These are phyloP conservation scores for Penicillium canariense DNA, from an alignment of 495 filamentous ascomycete species.

Conservation along the genomic window DNA sequence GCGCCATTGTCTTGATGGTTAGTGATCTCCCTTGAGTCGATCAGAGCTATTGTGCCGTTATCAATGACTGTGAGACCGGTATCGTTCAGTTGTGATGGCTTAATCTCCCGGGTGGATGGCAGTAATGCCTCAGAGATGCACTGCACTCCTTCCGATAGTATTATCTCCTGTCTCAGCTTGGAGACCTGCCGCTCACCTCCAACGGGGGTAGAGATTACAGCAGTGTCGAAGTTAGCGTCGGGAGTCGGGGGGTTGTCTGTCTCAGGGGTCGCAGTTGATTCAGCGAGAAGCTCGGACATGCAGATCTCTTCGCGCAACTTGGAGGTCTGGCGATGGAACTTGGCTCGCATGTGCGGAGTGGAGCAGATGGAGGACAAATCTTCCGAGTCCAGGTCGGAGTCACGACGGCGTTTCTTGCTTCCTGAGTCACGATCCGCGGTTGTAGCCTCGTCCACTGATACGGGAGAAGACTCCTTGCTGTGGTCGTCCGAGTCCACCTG, in stretches of 20 bases:
- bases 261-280: conserved; percentile 17
- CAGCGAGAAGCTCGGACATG: conserved; percentile 28
- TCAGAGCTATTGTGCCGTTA: not conserved
- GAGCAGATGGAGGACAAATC: conserved; percentile 23
- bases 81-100: not conserved
- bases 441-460: conserved; percentile 28
- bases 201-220: not conserved
- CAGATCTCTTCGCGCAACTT: conserved; percentile 43
- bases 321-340: conserved; percentile 39
- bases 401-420: conserved; percentile 45
- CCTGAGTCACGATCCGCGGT: conserved; percentile 12
- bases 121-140: conserved; percentile 3
- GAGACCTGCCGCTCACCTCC: conserved; percentile 10
- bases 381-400: conserved; percentile 37
- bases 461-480: conserved; percentile 40
- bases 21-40: conserved; percentile 3
- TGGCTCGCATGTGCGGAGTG: conserved; percentile 38
- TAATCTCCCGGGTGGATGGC: conserved; percentile 4
- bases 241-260: conserved; percentile 15
- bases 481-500: conserved; percentile 36
- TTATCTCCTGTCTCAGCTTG: conserved; percentile 19
- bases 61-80: not conserved
- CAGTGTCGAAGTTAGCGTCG: conserved; percentile 7
- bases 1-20: conserved; percentile 6
- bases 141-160: conserved; percentile 7